Conservation (phyloP, 2,329 filamentous ascomycete species). For the Aspergillus oerlinghausenensis region DNA sequence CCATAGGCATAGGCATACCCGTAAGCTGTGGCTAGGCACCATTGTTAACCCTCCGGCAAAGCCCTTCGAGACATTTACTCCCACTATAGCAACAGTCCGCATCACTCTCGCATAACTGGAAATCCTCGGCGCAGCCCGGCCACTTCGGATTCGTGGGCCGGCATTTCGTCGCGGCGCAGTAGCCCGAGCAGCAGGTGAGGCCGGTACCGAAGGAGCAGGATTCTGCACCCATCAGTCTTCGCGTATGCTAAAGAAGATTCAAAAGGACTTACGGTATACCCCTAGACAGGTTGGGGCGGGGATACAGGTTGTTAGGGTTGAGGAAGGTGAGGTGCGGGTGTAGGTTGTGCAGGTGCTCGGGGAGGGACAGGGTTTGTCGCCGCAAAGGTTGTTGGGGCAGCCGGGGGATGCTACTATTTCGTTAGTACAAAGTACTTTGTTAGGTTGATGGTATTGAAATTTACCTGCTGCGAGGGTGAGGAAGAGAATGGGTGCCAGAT, state of each 20-base stretch:
- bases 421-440: neutral
- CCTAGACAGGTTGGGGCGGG: conserved; percentile 21
- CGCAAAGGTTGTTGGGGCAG: neutral
- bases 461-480: neutral
- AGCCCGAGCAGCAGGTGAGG: conserved; percentile 24
- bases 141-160: conserved; percentile 24
- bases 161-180: conserved; percentile 27
- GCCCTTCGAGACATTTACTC: conserved; percentile 21
- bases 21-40: neutral
- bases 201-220: conserved; percentile 17
- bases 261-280: conserved; percentile 14
- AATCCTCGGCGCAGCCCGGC: conserved; percentile 25
- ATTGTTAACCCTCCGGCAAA: conserved; percentile 12
- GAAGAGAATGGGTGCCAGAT: neutral
- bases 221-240: neutral
- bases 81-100: conserved; percentile 27
- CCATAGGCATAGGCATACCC: neutral
- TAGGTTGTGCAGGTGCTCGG: conserved; percentile 1
- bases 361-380: neutral
- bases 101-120: conserved; percentile 20
- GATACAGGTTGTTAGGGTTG: conserved; percentile 20
- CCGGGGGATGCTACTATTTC: neutral
- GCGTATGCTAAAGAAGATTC: too few relatives aligned
- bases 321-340: conserved; percentile 7
- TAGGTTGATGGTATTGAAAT: neutral